phyloP scores from a whole-genome alignment of 2,329 filamentous ascomycete species.

The Calycina herbarum region DNA sequence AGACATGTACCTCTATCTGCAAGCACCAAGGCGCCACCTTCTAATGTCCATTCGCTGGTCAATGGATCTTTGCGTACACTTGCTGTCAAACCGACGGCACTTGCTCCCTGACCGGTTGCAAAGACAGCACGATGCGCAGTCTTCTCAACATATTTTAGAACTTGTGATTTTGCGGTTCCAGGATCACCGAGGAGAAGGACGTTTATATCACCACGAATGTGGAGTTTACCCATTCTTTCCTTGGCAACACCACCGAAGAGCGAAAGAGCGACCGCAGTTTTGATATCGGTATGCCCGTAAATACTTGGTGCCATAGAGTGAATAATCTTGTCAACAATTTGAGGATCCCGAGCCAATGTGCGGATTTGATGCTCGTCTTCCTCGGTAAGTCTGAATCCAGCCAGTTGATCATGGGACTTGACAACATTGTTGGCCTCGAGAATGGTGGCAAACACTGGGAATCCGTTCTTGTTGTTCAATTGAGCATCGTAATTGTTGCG shows the following conservation, averaged over 20 bases:
- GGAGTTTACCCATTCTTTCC: constrained; percentile 81
- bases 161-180: constrained; percentile 95
- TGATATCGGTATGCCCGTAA: constrained; percentile 95
- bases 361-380: constrained; percentile 93
- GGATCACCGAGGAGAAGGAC: constrained; percentile 94
- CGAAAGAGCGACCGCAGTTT: constrained; percentile 91
- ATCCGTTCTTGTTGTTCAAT: constrained; percentile 97
- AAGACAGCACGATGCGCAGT: constrained; percentile 96
- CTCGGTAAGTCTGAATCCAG: constrained; percentile 92
- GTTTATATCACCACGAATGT: constrained; percentile 96
- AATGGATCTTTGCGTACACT: constrained; percentile 93
- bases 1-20: constrained; percentile 93
- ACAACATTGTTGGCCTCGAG: constrained; percentile 96
- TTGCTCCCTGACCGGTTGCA: constrained; percentile 94
- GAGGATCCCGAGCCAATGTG: constrained; percentile 80
- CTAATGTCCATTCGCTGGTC: constrained; percentile 95
- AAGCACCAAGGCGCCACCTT: constrained; percentile 91
- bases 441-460: constrained; percentile 97
- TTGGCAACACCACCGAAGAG: constrained; percentile 95
- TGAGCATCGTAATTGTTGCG: constrained; percentile 98
- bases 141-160: constrained; percentile 97
- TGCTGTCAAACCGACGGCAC: constrained; percentile 94
- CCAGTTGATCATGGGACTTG: constrained; percentile 95
- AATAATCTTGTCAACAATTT: constrained; percentile 90
- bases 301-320: constrained; percentile 95